Conservation (phyloP, 306 rosid species). For the Prosopis cineraria region DNA sequence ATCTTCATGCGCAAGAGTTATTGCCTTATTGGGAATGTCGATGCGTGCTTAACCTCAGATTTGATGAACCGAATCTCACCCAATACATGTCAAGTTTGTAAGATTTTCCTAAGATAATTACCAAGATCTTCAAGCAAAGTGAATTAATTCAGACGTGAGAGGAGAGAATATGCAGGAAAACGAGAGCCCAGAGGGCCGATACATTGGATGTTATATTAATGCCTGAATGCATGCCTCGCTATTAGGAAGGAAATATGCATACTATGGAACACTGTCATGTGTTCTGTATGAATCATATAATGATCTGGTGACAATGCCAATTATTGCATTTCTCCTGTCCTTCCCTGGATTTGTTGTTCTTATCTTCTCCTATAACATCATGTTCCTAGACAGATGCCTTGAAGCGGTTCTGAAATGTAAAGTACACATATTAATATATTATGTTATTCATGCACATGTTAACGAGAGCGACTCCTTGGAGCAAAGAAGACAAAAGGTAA, state of each 20-base stretch:
- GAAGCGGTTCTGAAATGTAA: neutral
- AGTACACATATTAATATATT: neutral
- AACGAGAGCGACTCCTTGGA: neutral
- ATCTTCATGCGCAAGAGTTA: neutral
- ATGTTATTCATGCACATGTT: neutral
- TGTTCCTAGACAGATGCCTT: neutral
- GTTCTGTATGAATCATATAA: constrained; percentile 1
- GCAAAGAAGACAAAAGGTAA: neutral
- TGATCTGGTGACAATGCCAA: neutral
- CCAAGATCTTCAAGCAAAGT: neutral
- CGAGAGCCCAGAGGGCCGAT: neutral
- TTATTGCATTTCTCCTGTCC: neutral
- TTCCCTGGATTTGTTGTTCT: neutral
- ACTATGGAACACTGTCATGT: neutral
- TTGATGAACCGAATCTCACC: neutral
- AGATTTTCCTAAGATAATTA: neutral
- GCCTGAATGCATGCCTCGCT: neutral
- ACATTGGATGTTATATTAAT: neutral
- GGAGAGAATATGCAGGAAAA: neutral
- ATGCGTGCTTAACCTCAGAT: neutral
- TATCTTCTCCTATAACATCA: neutral
- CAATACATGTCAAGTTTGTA: neutral
- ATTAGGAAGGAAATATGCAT: neutral
- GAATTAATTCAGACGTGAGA: neutral
- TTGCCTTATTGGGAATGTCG: neutral